Base-by-base conservation (phyloP, 495 filamentous ascomycete genomes). In the Bombardia bombarda region DNA sequence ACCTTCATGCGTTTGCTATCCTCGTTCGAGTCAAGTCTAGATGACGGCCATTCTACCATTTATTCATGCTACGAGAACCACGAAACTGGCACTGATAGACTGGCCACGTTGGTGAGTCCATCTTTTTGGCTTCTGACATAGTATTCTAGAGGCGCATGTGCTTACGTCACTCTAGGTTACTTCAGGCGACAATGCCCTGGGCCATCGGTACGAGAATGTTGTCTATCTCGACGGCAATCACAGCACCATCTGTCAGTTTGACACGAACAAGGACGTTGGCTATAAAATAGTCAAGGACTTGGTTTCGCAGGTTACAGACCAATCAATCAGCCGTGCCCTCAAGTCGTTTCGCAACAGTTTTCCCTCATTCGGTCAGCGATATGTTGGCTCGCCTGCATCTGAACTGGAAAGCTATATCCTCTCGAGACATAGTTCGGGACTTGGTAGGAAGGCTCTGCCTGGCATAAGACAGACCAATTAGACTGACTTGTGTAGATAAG, bases 151-250 rank as follows among this genome's bases (percentile, higher is more conserved):
- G 22, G 5, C 26, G 18, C 14, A 16, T 7, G 13, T 17, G 32
- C 32, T 33, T 13, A 25, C 16, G 14, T 8, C 26, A 8, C 6
- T 17, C 37, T 5, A 39, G 42, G 34, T 46, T 16, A 46, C 43
- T 4, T 46, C 43, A 1, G 34, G 34, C 8, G 43, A 46, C 35
- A 46, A 46, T 23, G 43, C 43, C 13, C 28, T 46, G 19, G 28
- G 34, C 33, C 34, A 40, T 30, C 43, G 23, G 14, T 39, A 32
- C 24, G 43, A 46, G 36, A 38, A 38, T 10, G 43, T 46, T 6
- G 34, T 32, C 35, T 46, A 40, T 32, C 43, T 40, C 32, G 43
- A 46, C 17, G 43, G 43, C 18, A 37, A 40, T 33, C 43, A 46
- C 24, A 30, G 19, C 19, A 46, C 35, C 7, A 38, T 46, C 2